phyloP scores from a whole-genome alignment of 1,284 basidiomycete genomes.

The Ceratobasidium sp. region DNA sequence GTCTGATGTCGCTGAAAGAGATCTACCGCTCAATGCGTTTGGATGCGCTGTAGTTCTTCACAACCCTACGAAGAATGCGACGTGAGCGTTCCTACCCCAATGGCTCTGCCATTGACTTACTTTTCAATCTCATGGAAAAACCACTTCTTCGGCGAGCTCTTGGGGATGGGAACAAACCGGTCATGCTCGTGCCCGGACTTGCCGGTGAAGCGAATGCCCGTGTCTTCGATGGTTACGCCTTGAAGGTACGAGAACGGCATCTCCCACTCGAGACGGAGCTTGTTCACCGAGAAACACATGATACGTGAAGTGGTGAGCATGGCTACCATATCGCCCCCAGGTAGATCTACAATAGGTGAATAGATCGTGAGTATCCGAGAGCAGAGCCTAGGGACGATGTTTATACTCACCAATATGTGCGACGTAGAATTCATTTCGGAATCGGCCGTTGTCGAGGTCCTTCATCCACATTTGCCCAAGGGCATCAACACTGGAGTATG shows the following conservation, averaged over 20 bases:
- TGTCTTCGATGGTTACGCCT: slow-evolving; percentile 88
- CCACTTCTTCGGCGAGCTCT: slow-evolving; percentile 63
- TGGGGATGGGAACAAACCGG: slow-evolving; percentile 64
- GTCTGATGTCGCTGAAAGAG: neutral
- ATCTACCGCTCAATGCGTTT: slow-evolving; percentile 43
- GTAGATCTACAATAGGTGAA: slow-evolving; percentile 64
- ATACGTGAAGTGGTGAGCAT: slow-evolving; percentile 83
- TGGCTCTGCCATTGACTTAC: slow-evolving; percentile 22
- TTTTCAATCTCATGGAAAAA: slow-evolving; percentile 64
- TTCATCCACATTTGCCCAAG: slow-evolving; percentile 96
- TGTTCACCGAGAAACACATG: slow-evolving; percentile 87
- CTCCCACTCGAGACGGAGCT: slow-evolving; percentile 91
- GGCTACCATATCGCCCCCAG: slow-evolving; percentile 85
- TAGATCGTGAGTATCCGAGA: neutral
- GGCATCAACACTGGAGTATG: slow-evolving; percentile 90
- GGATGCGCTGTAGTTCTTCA: slow-evolving; percentile 41
- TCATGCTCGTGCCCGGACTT: slow-evolving; percentile 64
- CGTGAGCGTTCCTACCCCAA: neutral
- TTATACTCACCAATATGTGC: slow-evolving; percentile 81
- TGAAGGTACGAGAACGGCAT: slow-evolving; percentile 88
- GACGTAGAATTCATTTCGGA: slow-evolving; percentile 87
- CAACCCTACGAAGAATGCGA: slow-evolving; percentile 17
- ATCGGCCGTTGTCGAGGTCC: slow-evolving; percentile 88
- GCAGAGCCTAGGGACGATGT: neutral
- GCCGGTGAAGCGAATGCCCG: slow-evolving; percentile 86